Conservation (phyloP, 805 yeast genomes). For the Tetrapisispora pingtungensis region DNA sequence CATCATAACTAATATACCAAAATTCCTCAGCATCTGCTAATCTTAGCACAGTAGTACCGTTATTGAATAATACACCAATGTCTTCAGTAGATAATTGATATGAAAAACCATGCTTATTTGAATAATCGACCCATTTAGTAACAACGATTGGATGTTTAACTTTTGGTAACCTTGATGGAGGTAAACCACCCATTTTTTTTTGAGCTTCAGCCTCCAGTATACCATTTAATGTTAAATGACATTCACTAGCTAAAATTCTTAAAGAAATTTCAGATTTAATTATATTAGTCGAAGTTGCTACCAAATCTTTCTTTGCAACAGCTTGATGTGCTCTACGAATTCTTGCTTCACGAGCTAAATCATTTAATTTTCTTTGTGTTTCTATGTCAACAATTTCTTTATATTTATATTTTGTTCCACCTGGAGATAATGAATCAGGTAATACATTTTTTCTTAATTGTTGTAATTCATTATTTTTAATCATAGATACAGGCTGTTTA, state of each 20-base stretch:
- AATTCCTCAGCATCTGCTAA: slow-evolving; percentile 47
- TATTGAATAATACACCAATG: slow-evolving; percentile 85
- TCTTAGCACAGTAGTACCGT: slow-evolving; percentile 67
- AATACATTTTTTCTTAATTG: slow-evolving; percentile 31
- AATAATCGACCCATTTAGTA: slow-evolving; percentile 96
- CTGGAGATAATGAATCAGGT: slow-evolving; percentile 88
- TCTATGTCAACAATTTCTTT: slow-evolving; percentile 49
- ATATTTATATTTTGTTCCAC: slow-evolving; percentile 80
- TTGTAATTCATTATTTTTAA: slow-evolving; percentile 2
- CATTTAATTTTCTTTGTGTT: slow-evolving; percentile 27
- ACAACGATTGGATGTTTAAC: slow-evolving; percentile 51
- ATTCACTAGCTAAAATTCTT: slow-evolving; percentile 36
- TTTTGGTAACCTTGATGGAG: slow-evolving; percentile 24
- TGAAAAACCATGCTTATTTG: slow-evolving; percentile 91
- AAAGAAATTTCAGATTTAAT: slow-evolving; percentile 31
- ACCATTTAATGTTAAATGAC: slow-evolving; percentile 37
- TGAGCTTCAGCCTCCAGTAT: slow-evolving; percentile 37
- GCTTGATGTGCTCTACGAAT: slow-evolving; percentile 29
- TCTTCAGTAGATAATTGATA: slow-evolving; percentile 80
- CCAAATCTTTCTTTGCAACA: slow-evolving; percentile 20
- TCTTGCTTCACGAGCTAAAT: slow-evolving; percentile 29
- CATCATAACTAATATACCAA: slow-evolving; percentile 45
- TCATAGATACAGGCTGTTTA: slow-evolving; percentile 4
- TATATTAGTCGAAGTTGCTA: slow-evolving; percentile 29
- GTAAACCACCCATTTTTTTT: slow-evolving; percentile 32